Evolutionary conservation across 2,329 filamentous ascomycete genomes (phyloP), one percentile per base, ranked within the genome.

Genomic region (Hypomyces perniciosus): DNA sequence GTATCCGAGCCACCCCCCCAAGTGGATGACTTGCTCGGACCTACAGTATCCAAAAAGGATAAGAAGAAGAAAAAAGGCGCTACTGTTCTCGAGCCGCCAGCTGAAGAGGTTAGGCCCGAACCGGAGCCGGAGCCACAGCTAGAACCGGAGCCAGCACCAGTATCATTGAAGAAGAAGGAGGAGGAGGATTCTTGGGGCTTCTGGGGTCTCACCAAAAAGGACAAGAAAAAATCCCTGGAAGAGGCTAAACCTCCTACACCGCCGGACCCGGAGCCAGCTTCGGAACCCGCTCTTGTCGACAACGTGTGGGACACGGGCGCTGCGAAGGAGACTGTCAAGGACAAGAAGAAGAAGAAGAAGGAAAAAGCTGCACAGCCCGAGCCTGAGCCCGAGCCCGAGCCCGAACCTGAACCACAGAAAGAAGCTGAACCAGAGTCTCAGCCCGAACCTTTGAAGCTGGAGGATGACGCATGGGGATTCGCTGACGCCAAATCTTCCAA

Each of bases 11-110:
- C 58, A 6, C 49, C 51, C 4, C 41, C 48, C n/a, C 38, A 39
- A n/a, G 35, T 44, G 4, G 61, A 57, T 41, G 59, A 62, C 44
- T 54, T 54, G 35, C 61, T 54, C 50, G 50, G 58, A 10, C 39
- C 53, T 20, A 39, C 59, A 13, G 41, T 55, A 2, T 59, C 59
- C 7, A 68, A 67, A 57, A 71, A 66, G 56, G 59, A 62, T 28
- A 75, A 68, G 56, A 73, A 71, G 55, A 72, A 69, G 54, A 72
- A 68, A 55, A 65, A 61, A 42, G 61, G 54, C 9, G 44, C 57
- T 12, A 33, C 44, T 8, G 28, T 43, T 40, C 57, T 64, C 52
- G 59, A 62, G 26, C 57, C 61, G 8, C 46, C 57, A 30, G 56
- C 49, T 12, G 59, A 58, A 20, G 51, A 53, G 26, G 29, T 49